Conservation (phyloP, 2,329 filamentous ascomycete genomes). For the Amylocarpus encephaloides region DNA sequence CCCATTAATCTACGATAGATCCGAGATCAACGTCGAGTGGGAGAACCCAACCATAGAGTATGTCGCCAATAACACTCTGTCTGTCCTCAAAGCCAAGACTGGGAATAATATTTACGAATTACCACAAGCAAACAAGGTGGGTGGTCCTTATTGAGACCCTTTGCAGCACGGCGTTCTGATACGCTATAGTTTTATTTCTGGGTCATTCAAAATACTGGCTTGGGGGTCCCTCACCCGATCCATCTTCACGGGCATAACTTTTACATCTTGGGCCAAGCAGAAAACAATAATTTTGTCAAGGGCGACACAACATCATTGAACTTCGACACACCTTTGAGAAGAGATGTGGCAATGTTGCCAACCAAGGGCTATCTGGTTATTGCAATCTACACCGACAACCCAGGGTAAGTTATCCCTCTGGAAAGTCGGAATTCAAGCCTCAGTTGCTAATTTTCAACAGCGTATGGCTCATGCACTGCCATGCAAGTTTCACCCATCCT, state of each 20-base stretch:
- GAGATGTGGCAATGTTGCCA: constrained; percentile 7
- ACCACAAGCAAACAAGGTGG: background rate
- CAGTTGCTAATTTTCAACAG: too few species aligned
- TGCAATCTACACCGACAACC: constrained; percentile 6
- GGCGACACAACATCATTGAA: background rate
- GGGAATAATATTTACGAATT: constrained; percentile 1
- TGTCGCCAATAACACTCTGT: background rate
- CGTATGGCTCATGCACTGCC: constrained; percentile 8
- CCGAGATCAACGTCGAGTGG: constrained; percentile 17
- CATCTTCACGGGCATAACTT: constrained; percentile 9
- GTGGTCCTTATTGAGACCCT: background rate
- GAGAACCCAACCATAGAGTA: constrained; percentile 4
- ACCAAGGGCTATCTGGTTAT: constrained; percentile 1
- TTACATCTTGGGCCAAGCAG: constrained; percentile 2
- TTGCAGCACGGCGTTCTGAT: background rate
- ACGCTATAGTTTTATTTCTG: constrained; percentile 2
- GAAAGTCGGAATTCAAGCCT: too few species aligned
- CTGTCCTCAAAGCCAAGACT: background rate
- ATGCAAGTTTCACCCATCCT: background rate
- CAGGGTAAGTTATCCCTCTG: too few species aligned
- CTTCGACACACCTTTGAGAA: constrained; percentile 1
- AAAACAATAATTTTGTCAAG: background rate
- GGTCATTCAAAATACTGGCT: constrained; percentile 2
- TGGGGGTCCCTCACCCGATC: constrained; percentile 1
- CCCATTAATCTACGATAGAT: background rate